Evolutionary conservation across 2,329 filamentous ascomycete species (phyloP), one percentile per base, ranked within the genome.

Genomic region (Aspergillus sp.): DNA sequence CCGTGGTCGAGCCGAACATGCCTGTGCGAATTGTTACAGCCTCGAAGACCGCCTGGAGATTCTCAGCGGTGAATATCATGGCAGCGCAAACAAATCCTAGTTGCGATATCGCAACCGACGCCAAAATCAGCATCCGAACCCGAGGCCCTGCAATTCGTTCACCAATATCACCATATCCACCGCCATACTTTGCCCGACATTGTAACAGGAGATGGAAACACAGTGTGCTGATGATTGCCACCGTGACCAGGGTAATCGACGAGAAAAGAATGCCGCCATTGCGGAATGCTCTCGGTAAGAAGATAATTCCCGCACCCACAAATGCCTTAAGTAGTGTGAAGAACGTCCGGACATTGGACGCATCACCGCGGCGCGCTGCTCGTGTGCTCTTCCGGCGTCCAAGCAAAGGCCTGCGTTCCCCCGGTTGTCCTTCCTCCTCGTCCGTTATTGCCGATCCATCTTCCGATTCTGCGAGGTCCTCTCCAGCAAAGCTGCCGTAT

Each of bases 221-320:
- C 9, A 85, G 62, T 59, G 82, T 85, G 41, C 84, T 86, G 55
- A 89, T 69, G 17, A 78, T 62, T 1, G 86, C 83, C 2, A 89
- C 79, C 7, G 73, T 68, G 41, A 89, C 66, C 54, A 90, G 77
- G 0, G 83, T 83, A 44, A 88, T 67, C 0, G 82, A 83, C 0
- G 85, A 88, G 62, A 90, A 90, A 9, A 88, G 71, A 45, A 90
- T 83, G 20, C 86, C 86, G 32, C 86, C 86, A 54, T 90, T 90
- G 60, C 81, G 81, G 68, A 89, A 90, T 0, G 86, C 86, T 61
- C 88, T 89, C 42, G 86, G 86, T 41, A 90, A 65, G 60, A 90
- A 90, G 82, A 90, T 88, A 64, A 90, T 89, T 51, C 86, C 86
- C 0, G 86, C 90, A 43, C 86, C 86, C 46, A 90, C 79, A 58